A percentile compares a stretch with the other conserved stretches of the same genome.
Conservation (phyloP, 192 early-diverging fungal species). For the Umbelopsis sp. region DNA sequence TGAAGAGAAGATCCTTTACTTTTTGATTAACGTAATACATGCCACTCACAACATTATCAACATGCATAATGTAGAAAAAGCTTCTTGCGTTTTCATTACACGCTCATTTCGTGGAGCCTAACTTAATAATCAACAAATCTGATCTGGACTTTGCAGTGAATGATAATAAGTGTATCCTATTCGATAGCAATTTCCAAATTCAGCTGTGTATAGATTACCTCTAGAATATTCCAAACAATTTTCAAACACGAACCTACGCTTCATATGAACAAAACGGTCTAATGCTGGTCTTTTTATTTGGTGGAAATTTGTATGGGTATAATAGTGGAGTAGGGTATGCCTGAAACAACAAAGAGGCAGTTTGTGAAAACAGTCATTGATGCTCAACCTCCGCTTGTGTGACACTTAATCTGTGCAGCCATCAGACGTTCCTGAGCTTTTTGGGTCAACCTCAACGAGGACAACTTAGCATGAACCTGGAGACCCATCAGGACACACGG, state of each 20-base stretch:
- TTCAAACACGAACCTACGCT: too few relatives aligned
- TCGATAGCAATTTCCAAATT: not conserved
- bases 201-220: not conserved
- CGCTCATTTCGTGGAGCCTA: not conserved
- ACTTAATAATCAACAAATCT: not conserved
- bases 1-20: not conserved
- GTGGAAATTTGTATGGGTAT: too few relatives aligned
- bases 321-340: too few relatives aligned
- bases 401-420: not conserved
- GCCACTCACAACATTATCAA: not conserved
- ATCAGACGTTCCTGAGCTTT: not conserved
- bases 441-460: not conserved
- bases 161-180: not conserved
- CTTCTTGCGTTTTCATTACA: not conserved
- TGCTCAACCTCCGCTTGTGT: not conserved
- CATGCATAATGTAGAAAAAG: not conserved
- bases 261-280: too few relatives aligned
- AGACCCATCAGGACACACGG: not conserved
- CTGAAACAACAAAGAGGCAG: too few relatives aligned
- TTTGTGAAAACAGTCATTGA: not conserved
- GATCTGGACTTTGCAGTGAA: not conserved
- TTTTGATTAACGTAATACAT: not conserved
- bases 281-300: too few relatives aligned
- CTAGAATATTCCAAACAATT: too few relatives aligned
- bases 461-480: not conserved